These are phyloP conservation scores for Geotrichum klebahnii DNA, from an alignment of 1,139 yeast species.

Conservation along the genomic window DNA sequence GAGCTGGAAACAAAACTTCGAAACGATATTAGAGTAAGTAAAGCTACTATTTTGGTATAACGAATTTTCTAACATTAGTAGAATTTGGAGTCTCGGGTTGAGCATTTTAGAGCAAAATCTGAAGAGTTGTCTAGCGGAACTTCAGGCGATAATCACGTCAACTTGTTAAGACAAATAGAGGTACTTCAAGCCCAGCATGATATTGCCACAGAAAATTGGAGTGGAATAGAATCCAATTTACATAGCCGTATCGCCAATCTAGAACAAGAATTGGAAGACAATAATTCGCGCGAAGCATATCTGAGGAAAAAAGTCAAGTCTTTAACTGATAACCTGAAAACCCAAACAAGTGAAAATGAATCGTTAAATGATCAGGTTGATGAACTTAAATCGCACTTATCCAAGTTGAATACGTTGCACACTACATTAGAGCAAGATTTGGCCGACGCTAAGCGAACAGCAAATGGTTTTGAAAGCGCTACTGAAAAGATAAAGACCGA, in stretches of 20 bases:
- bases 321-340: conserved; percentile 26
- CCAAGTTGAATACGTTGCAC: conserved; percentile 16
- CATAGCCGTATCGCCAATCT: conserved; percentile 48
- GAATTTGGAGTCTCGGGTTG: conserved; percentile 43
- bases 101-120: conserved; percentile 43
- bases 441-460: conserved; percentile 6
- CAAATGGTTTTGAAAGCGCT: conserved; percentile 20
- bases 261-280: conserved; percentile 41
- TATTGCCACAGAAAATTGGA: conserved; percentile 65
- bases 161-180: conserved; percentile 45
- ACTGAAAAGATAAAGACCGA: conserved; percentile 23
- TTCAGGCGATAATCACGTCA: conserved; percentile 29
- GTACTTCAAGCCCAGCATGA: conserved; percentile 62
- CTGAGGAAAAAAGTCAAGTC: conserved; percentile 30
- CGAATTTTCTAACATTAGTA: conserved; percentile 17
- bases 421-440: conserved; percentile 13
- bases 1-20: conserved; percentile 28
- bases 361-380: conserved; percentile 34
- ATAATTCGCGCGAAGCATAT: conserved; percentile 29
- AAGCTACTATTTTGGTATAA: conserved; percentile 15
- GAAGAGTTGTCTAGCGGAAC: conserved; percentile 38
- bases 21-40: conserved; percentile 32
- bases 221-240: conserved; percentile 54
- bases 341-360: conserved; percentile 28
- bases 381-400: conserved; percentile 28